Evolutionary conservation across 163 green algal genomes (phyloP), one percentile per base, ranked within the genome.

Genomic region (Scenedesmus sp.): DNA sequence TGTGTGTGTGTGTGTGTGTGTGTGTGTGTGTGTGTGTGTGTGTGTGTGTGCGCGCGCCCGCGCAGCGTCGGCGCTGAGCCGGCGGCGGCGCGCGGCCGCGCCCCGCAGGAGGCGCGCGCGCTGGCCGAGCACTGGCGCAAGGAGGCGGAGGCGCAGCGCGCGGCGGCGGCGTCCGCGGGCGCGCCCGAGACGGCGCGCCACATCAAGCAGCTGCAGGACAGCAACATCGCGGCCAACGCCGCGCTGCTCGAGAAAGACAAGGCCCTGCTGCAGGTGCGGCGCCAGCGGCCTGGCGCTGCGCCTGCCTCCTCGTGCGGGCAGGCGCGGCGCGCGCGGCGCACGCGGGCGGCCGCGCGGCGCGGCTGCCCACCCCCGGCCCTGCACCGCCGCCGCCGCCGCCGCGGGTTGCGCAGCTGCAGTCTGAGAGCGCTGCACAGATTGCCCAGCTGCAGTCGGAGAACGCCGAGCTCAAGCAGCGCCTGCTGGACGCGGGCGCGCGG

Each of bases 131-230:
- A 79, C 56, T 81, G 72, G 72, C 53, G 64, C 42, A 66, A 72
- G 44, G 71, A 85, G 57, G 80, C 80, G 1, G 80, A 85, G 65
- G 22, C 42, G 18, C 80, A 85, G 58, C 48, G 56, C 33, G 36
- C 66, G 1, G 51, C 74, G 1, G 58, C 57, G 15, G 56, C 63
- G 31, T 71, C 60, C 26, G 72, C 73, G 22, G 56, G 60, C 7
- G 74, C 80, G 13, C 56, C 63, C 18, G 80, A 82, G 64, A 80
- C 73, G 13, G 24, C 67, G 15, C 39, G 51, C 24, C 65, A 67
- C 26, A 64, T 78, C 33, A 74, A 81, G 45, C 36, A 63, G 54
- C 80, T 85, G 60, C 60, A 81, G 70, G 78, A 76, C 51, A 76
- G 56, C 56, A 62, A 60, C 15, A 50, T 76, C 20, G 67, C 47